These are phyloP conservation scores for Millerozyma acaciae DNA, from an alignment of 805 yeast species.

Conservation along the genomic window DNA sequence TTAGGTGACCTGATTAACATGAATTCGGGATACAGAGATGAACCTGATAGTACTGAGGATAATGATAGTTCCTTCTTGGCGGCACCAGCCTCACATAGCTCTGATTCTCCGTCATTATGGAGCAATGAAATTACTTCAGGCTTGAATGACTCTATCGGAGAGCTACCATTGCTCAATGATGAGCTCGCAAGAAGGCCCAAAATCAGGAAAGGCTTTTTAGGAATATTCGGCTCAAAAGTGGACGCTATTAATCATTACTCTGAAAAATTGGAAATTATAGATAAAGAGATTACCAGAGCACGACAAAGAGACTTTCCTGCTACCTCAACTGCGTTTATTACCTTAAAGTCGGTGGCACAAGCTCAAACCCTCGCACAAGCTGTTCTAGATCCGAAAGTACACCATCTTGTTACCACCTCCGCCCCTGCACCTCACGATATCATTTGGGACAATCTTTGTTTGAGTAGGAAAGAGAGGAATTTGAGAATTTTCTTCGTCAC, in stretches of 20 bases:
- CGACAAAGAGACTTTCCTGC: constrained; percentile 70
- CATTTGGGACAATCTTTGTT: constrained; percentile 85
- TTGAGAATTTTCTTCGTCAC: constrained; percentile 63
- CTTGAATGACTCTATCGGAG: constrained; percentile 11
- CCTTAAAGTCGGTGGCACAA: constrained; percentile 91
- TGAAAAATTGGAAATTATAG: constrained; percentile 62
- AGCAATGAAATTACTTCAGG: no score
- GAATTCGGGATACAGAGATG: constrained; percentile 11
- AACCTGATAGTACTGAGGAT: neutral
- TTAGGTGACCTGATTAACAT: constrained; percentile 26
- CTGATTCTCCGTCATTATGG: constrained; percentile 4
- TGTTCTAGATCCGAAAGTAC: constrained; percentile 83
- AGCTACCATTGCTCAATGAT: constrained; percentile 24
- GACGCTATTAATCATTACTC: constrained; percentile 82
- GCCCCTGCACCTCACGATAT: constrained; percentile 98
- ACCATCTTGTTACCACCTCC: constrained; percentile 71
- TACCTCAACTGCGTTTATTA: constrained; percentile 87
- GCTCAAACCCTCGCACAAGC: constrained; percentile 98
- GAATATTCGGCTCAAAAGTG: constrained; percentile 61
- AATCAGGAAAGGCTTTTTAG: constrained; percentile 56
- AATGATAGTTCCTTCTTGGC: neutral
- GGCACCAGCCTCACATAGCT: constrained; percentile 3
- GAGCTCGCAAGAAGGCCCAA: constrained; percentile 51
- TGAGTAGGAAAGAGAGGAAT: constrained; percentile 70
- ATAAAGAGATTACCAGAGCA: constrained; percentile 62